Conservation (phyloP, 805 yeast species). For the Suhomyces xylopsoci region DNA sequence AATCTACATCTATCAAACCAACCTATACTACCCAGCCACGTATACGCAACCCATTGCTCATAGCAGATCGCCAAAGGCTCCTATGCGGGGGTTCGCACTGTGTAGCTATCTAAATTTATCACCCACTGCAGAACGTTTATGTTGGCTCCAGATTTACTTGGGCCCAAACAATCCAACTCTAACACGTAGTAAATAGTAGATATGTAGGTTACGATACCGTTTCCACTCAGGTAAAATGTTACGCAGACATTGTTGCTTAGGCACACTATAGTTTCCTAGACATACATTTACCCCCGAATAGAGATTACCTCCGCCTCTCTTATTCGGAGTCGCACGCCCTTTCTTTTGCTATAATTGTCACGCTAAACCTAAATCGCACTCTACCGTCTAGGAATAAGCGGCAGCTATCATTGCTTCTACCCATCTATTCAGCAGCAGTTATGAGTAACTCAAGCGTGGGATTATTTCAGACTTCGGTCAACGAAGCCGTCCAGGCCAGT, state of each 20-base stretch:
- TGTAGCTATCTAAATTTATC: not conserved
- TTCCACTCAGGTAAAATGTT: not conserved
- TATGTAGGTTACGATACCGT: not conserved
- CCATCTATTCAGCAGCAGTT: not conserved
- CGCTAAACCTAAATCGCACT: not conserved
- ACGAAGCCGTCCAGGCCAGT: slow-evolving; percentile 21
- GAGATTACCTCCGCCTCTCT: not conserved
- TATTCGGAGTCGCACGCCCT: not conserved
- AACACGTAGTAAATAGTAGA: not conserved
- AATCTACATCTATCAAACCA: not conserved
- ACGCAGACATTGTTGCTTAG: not conserved
- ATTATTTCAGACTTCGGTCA: slow-evolving; percentile 15
- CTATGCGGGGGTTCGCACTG: not conserved
- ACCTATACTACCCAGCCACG: not conserved
- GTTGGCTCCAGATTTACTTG: not conserved
- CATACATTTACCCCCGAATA: not conserved
- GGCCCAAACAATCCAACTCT: too few relatives aligned
- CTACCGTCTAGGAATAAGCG: not conserved
- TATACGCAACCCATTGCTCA: not conserved
- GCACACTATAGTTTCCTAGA: not conserved
- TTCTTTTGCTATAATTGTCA: not conserved
- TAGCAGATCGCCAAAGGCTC: not conserved
- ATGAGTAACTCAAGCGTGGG: not conserved
- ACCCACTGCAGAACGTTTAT: not conserved
- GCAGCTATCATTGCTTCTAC: not conserved